These are phyloP conservation scores for Colletotrichum sojae DNA, from an alignment of 2,329 filamentous ascomycete genomes.

Conservation along the genomic window DNA sequence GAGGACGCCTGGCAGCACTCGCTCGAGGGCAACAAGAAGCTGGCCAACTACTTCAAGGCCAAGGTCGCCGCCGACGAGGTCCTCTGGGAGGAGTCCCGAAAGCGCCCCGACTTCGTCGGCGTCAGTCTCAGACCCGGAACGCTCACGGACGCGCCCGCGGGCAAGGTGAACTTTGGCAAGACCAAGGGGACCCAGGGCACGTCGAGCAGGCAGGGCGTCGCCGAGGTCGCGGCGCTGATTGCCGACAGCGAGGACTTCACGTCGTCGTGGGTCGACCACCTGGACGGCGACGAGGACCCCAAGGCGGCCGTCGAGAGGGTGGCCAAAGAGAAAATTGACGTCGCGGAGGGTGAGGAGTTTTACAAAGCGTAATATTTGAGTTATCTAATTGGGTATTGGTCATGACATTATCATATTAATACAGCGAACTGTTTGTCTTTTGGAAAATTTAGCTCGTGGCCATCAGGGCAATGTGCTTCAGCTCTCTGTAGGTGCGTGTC, in stretches of 20 bases:
- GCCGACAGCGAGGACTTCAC: slow-evolving; percentile 63
- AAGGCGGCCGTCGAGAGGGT: slow-evolving; percentile 63
- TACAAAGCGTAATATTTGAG: slow-evolving; percentile 41
- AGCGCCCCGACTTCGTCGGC: slow-evolving; percentile 59
- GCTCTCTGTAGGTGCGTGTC: slow-evolving; percentile 53
- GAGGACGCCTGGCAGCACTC: slow-evolving; percentile 64
- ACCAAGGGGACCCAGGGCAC: slow-evolving; percentile 54
- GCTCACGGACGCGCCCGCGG: slow-evolving; percentile 64
- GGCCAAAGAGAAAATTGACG: slow-evolving; percentile 64
- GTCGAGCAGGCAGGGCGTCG: slow-evolving; percentile 72
- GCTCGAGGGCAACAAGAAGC: slow-evolving; percentile 58
- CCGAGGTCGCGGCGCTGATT: slow-evolving; percentile 68
- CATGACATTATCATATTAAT: slow-evolving; percentile 30
- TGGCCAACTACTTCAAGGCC: slow-evolving; percentile 71
- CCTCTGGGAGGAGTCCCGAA: slow-evolving; percentile 63
- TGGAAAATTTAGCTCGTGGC: slow-evolving; percentile 42
- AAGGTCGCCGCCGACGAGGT: slow-evolving; percentile 73
- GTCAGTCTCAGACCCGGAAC: slow-evolving; percentile 68
- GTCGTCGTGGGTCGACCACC: slow-evolving; percentile 69
- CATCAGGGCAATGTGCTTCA: slow-evolving; percentile 69
- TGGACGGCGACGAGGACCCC: slow-evolving; percentile 66
- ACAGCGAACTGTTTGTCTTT: slow-evolving; percentile 15
- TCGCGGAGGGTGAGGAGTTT: slow-evolving; percentile 66
- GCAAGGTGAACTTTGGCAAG: slow-evolving; percentile 63
- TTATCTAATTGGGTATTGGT: not conserved